Conservation (phyloP, 2,329 filamentous ascomycete genomes). For the Penicillium oxalicum region DNA sequence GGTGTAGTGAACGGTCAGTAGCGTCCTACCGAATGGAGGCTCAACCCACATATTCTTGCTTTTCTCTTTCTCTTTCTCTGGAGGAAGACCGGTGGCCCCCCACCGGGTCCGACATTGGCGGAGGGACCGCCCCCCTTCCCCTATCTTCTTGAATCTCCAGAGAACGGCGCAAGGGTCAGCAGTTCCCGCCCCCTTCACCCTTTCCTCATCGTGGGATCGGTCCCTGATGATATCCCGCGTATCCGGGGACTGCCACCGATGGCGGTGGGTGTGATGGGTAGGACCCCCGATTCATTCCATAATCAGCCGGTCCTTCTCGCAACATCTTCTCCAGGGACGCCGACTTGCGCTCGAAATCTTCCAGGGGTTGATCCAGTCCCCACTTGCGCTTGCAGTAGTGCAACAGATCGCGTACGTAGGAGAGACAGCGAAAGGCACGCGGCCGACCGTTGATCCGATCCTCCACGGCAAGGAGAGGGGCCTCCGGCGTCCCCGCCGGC, state of each 20-base stretch:
- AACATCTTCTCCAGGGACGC: constrained; percentile 22
- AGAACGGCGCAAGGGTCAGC: too few relatives aligned
- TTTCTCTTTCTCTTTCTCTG: too few relatives aligned
- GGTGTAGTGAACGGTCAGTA: too few relatives aligned
- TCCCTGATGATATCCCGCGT: constrained; percentile 14
- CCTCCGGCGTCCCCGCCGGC: constrained; percentile 28
- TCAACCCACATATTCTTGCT: too few relatives aligned
- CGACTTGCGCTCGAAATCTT: constrained; percentile 31
- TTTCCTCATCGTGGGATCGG: neutral
- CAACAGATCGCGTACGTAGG: constrained; percentile 29
- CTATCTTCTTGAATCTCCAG: too few relatives aligned
- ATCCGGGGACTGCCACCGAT: constrained; percentile 19
- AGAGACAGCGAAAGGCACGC: constrained; percentile 30
- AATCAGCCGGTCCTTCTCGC: constrained; percentile 18
- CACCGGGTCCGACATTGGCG: too few relatives aligned
- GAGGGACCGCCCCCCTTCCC: too few relatives aligned
- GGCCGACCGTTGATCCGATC: constrained; percentile 31
- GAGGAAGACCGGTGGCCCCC: too few relatives aligned
- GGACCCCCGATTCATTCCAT: constrained; percentile 9
- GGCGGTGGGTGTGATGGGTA: constrained; percentile 13
- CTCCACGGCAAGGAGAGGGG: constrained; percentile 26
- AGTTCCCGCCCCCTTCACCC: too few relatives aligned
- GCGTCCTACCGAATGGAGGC: too few relatives aligned
- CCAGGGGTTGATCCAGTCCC: constrained; percentile 25
- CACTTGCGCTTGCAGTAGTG: constrained; percentile 31